phyloP scores from a whole-genome alignment of 2,329 filamentous ascomycete genomes.

The Pseudonectria foliicola region DNA sequence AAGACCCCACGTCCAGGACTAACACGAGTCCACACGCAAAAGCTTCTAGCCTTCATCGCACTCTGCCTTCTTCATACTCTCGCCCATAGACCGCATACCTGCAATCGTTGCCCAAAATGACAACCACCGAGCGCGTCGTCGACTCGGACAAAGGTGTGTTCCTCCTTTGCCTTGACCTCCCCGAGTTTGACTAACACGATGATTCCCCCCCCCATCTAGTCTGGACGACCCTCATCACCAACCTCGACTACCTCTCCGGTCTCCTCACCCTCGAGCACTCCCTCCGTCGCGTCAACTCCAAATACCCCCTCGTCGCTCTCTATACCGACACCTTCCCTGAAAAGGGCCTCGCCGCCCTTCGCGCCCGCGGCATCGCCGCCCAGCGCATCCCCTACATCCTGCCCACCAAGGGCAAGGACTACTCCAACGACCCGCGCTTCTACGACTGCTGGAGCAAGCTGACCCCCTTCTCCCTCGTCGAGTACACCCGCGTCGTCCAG shows the following conservation, averaged over 20 bases:
- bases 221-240: conserved; percentile 85
- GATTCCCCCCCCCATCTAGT: conserved; percentile 41
- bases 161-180: background rate
- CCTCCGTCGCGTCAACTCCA: conserved; percentile 55
- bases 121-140: conserved; percentile 24
- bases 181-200: conserved; percentile 4
- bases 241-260: conserved; percentile 72
- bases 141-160: conserved; percentile 33
- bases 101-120: conserved; percentile 12
- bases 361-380: conserved; percentile 59
- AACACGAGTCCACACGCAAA: no score
- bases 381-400: conserved; percentile 67
- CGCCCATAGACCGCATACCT: background rate
- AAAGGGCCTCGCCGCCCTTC: conserved; percentile 61
- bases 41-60: background rate
- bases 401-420: conserved; percentile 59
- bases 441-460: conserved; percentile 90
- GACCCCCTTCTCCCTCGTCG: conserved; percentile 64
- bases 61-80: background rate
- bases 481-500: conserved; percentile 75
- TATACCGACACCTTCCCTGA: conserved; percentile 72
- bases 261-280: conserved; percentile 76
- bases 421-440: conserved; percentile 72
- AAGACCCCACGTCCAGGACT: no score
- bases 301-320: conserved; percentile 74